Evolutionary conservation across 2,329 filamentous ascomycete species (phyloP), one percentile per base, ranked within the genome.

Genomic region (Colletotrichum caudatum): DNA sequence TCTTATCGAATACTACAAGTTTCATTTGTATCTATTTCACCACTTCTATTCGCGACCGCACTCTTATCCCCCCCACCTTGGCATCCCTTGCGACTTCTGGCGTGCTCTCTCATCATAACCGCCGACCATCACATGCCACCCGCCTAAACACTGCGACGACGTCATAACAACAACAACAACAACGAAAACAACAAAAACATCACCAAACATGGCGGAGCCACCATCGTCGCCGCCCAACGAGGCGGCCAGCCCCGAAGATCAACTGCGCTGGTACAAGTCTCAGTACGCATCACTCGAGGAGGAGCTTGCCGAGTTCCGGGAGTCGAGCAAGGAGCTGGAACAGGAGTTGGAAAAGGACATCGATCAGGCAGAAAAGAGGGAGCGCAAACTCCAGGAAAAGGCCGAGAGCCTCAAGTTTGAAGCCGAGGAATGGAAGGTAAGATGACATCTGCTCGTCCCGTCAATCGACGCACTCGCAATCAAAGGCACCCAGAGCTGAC

Each of bases 341-440:
- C 90, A 92, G 59, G 96, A 98, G 82, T 86, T 99, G 64, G 96
- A 99, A 82, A 97, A 95, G 85, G 96, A 99, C 80, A 92, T 99
- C 69, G 95, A 98, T 77, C 92, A 94, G 56, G 95, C 95, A 56
- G 96, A 99, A 86, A 97, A 97, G 85, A 90, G 94, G 77, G 95
- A 98, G 84, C 89, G 94, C 74, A 86, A 91, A 74, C 83, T 98
- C 76, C 92, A 95, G 80, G 92, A 97, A 81, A 97, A 95, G 84
- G 92, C 94, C 0, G 95, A 98, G 81, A 88, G 87, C 48, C 82
- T 97, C 74, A 90, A 88, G 61, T 99, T 94, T 78, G 95, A 98
- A 81, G 95, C 96, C 0, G 94, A 98, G 70, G 96, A 99, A 83
- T 99, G 96, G 96, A 98, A 98, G 91, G 94, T 76, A 41, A 65